Evolutionary conservation across 495 filamentous ascomycete genomes (phyloP).

Genomic region (Talaromyces ruber): DNA sequence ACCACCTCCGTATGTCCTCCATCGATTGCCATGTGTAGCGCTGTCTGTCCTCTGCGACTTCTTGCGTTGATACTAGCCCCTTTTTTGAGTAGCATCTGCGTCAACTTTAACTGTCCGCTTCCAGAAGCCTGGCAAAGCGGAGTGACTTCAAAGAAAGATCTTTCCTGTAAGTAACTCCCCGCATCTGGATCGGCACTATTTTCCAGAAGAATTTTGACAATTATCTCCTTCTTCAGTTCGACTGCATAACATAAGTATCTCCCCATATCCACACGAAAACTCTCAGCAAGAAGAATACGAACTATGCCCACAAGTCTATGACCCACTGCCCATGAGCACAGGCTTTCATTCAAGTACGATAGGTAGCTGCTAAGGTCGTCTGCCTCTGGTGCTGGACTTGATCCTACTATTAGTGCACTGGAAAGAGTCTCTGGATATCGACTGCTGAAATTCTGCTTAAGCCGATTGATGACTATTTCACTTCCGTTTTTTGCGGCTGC

Average conservation of each 20-base stretch:
- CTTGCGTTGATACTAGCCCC: constrained; percentile 11
- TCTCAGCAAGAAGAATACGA: not conserved
- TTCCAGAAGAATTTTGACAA: not conserved
- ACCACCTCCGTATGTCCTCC: not conserved
- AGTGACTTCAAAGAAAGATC: too few relatives aligned
- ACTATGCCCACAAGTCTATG: not conserved
- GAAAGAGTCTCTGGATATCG: not conserved
- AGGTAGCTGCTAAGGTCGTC: not conserved
- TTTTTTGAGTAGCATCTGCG: constrained; percentile 2
- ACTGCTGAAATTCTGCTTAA: not conserved
- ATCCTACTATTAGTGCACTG: not conserved
- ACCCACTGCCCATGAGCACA: not conserved
- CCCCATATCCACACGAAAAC: not conserved
- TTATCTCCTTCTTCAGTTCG: not conserved
- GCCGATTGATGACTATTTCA: not conserved
- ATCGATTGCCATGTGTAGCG: not conserved
- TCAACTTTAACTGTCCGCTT: not conserved
- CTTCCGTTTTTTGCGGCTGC: not conserved
- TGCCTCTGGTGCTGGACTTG: not conserved
- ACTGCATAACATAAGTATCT: not conserved
- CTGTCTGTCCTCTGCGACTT: not conserved
- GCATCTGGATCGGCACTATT: not conserved
- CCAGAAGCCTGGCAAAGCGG: too few relatives aligned
- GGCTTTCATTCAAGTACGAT: not conserved
- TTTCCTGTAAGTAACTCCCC: not conserved